Base-by-base conservation (phyloP, 257 asterid genomes). In the Cinchona pubescens region DNA sequence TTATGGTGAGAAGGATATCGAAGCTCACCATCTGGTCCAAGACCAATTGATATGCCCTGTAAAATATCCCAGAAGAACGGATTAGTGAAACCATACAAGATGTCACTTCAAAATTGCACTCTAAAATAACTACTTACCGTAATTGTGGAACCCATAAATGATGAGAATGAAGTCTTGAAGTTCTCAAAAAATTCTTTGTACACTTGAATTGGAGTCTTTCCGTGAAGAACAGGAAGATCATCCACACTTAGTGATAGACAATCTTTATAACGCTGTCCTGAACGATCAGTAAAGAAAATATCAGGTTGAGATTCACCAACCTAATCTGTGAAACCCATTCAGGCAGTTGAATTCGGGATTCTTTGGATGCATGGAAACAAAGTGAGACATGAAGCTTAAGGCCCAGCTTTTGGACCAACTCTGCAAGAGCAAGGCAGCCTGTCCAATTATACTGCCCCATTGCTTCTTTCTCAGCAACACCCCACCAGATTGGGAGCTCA, bases 401-500 rank as follows among this genome's bases (percentile, higher is more conserved):
- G 62, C 87, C 97, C 81, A 86, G 67, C 13, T 83, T 84, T 38
- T 79, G 81, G 74, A 90, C 91, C 88, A 94, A 78, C 60, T 92
- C 93, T 55, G 85, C 89, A 13, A 90, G 64, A 34, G 87, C 88
- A 14, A 90, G 86, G 77, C 90, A 92, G 69, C 97, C 86, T 5
- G 82, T 76, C 98, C 98, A 94, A 51, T 94, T 74, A 61, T 92
- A 94, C 53, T 84, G 82, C 37, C 95, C 97, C 83, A 70, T 79
- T 49, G 85, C 82, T 48, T 90, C 92, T 27, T 80, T 92, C 84
- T 92, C 98, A 10, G 80, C 97, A 59, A 92, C 69, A 10, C 97
- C 98, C 98, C 98, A 92, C 97, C 97, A 94, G n/a, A 94, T 43
- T 0, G 97, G 97, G 56, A 94, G 94, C 85, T 92, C 97, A 7